phyloP scores from a whole-genome alignment of 108 stramenopile species.

The Aureococcus anophagefferens region DNA sequence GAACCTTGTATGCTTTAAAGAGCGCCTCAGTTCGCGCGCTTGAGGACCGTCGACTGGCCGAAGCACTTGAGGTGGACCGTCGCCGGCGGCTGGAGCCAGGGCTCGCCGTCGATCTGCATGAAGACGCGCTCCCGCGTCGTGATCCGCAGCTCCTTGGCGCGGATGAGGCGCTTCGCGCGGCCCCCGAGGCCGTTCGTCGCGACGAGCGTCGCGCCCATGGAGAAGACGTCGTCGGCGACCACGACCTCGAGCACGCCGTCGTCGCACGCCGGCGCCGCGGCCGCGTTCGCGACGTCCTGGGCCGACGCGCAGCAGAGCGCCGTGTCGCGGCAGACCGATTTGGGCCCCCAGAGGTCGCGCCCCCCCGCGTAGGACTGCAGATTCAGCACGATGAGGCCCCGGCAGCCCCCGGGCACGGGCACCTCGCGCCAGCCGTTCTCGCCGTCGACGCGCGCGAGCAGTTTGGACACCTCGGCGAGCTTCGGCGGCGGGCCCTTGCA shows the following conservation, averaged over 20 bases:
- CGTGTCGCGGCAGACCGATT: background rate
- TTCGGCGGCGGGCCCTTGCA: slow-evolving; percentile 10
- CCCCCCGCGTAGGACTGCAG: slow-evolving; percentile 31
- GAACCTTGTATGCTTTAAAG: too few species aligned
- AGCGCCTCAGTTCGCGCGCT: too few species aligned
- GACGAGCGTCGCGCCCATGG: slow-evolving; percentile 6
- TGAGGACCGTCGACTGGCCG: slow-evolving; percentile 29
- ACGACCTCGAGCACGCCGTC: slow-evolving; percentile 28
- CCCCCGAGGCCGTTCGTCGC: background rate
- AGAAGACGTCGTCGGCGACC: slow-evolving; percentile 19
- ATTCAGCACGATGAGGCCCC: slow-evolving; percentile 27
- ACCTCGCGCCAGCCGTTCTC: background rate
- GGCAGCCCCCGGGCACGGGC: background rate
- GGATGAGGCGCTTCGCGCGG: background rate
- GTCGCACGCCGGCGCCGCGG: too few species aligned
- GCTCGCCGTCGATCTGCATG: slow-evolving; percentile 65
- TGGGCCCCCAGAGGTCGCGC: slow-evolving; percentile 9
- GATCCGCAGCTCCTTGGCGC: background rate
- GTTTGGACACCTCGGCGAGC: background rate
- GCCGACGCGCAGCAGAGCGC: background rate
- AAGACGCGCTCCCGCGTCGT: slow-evolving; percentile 31
- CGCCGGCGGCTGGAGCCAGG: slow-evolving; percentile 47
- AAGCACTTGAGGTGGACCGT: slow-evolving; percentile 27
- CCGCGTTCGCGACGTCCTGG: too few species aligned
- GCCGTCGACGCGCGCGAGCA: background rate